Base-by-base conservation (phyloP, 208 protist genomes). In the Acanthamoeba castellanii region DNA sequence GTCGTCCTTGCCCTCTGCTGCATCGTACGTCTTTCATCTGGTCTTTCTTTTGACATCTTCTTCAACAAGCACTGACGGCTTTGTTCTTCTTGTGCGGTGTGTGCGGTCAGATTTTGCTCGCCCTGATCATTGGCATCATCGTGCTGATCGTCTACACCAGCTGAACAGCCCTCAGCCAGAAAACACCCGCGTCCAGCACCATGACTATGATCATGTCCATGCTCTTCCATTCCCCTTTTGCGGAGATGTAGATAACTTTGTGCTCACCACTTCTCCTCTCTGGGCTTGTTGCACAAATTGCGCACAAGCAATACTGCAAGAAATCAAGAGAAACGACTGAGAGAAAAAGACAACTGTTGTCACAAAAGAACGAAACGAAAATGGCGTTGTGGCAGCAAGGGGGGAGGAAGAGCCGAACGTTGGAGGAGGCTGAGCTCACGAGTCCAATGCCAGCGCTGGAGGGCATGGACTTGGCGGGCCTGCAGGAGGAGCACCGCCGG, bases 401-500 rank as follows among this genome's bases (percentile, higher is more conserved):
- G 66, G n/a, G 18, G 25, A 74, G 66, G 20, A 59, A 59, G 52
- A 47, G 61, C 61, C 66, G 66, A 11, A 74, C 66, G 66, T 34
- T 30, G 66, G 18, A 74, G 66, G 32, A 20, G n/a, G 66, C 66
- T 47, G 45, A 13, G 13, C 27, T 14, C 66, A 25, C 11, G 7
- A n/a, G 11, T 45, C 70, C 25, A 1, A 37, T 25, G 70, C 30
- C 70, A 27, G 18, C 59, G 22, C 34, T 42, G 30, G 68, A 76
- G 68, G 34, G 30, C 7, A 45, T 42, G 30, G 68, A 42, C 20
- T 42, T 32, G 76, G 76, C 3, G 14, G 22, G 20, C n/a, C 45
- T 85, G 45, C 76, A 85, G 76, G 76, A 85, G 45, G 76, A 85
- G 76, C 76, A 91, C 84, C 45, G 84, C 14, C n/a, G 59, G 45